Evolutionary conservation across 164 flowering plant species (phyloP), one percentile per base, ranked within the genome.

Genomic region (Paratinospora sagittata): DNA sequence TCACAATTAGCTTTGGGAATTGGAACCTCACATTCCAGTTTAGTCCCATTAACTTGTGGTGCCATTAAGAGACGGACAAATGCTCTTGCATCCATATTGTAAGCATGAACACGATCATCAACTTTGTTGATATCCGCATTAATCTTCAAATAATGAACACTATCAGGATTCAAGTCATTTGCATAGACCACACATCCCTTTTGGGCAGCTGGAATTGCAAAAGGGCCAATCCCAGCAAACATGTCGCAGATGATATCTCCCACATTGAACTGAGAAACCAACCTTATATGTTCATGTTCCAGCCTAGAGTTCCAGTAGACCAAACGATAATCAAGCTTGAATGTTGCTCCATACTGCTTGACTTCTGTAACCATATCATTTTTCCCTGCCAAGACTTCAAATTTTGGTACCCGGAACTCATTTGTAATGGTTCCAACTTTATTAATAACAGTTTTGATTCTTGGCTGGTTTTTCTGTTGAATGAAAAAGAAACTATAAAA

Each of bases 251-350:
- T 85, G 64, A 74, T 83, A 66, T 96, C 93, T 65, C 98, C 99
- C 21, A 86, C 76, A 67, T 72, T 72, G 80, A 96, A 96, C 73
- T 75, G 84, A 63, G 97, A 89, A 79, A 93, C 87, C 76, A 96
- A 72, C 67, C 98, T 84, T 61, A 81, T 78, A 79, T 96, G 99
- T 73, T 96, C 99, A 77, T 89, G 97, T 74, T 96, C 99, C 81
- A 96, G 76, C 79, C 98, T 90, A 70, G 99, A 93, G 82, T 96
- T 96, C 99, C 99, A 96, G 75, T 96, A 96, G 26, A 96, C 98
- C 81, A 88, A 80, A 70, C 97, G 77, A 74, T 96, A 96, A 71
- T 96, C 97, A 39, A 96, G 97, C 86, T 90, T 96, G 83, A 96
- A 96, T 63, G 85, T 91, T 47, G 97, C 93, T 65, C 96, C 89